Conservation (phyloP, 139 green algal genomes). For the Coelastrella sp. region DNA sequence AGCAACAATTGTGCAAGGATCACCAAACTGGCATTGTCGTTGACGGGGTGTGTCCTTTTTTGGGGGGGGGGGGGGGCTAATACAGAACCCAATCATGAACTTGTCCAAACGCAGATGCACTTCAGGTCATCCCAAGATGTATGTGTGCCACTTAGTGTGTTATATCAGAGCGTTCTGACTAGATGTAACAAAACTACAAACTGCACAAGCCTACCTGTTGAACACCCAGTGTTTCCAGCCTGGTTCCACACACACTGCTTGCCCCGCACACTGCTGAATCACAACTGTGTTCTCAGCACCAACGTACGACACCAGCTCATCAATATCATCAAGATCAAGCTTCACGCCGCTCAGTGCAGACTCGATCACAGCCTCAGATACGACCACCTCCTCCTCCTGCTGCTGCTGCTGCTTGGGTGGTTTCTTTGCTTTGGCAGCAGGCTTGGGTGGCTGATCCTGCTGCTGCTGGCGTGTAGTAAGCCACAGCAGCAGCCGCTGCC, state of each 20-base stretch:
- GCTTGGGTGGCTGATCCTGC: neutral
- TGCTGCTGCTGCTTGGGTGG: constrained; percentile 33
- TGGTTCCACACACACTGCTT: constrained; percentile 20
- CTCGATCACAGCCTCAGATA: neutral
- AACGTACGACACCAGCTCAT: neutral
- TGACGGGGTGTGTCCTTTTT: no score
- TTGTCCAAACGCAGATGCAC: neutral
- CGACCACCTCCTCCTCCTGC: neutral
- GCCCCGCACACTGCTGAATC: constrained; percentile 1
- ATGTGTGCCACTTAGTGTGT: no score
- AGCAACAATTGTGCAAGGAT: neutral
- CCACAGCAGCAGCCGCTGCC: neutral
- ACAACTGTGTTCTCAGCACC: neutral
- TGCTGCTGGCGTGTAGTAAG: neutral
- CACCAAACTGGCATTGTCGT: no score
- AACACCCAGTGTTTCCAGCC: constrained; percentile 38
- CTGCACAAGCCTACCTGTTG: neutral
- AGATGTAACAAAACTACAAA: no score
- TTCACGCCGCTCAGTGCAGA: neutral
- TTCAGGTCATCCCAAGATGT: neutral
- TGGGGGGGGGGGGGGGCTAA: no score
- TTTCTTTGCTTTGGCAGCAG: neutral
- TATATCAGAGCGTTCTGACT: neutral
- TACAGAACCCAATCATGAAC: no score
- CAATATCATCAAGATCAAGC: neutral